Evolutionary conservation across 1,139 yeast species (phyloP).

Genomic region (Taiozyma onychis): DNA sequence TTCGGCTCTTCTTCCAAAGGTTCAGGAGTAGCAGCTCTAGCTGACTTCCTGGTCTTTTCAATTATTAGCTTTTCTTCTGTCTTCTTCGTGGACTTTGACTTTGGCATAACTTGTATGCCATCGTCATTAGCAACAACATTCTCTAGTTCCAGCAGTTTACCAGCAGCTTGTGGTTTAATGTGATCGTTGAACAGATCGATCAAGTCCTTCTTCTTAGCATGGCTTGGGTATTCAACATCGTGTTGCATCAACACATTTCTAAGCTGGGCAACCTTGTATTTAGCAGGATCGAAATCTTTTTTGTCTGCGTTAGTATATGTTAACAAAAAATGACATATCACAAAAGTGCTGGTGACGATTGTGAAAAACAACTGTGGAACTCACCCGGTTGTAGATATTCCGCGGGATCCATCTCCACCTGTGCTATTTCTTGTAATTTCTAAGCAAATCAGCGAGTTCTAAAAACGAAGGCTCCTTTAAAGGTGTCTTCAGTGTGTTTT

Average conservation of each 20-base stretch:
- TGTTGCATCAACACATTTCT: constrained; percentile 54
- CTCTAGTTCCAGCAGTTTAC: constrained; percentile 11
- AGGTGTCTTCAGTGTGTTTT: background rate
- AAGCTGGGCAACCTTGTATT: constrained; percentile 57
- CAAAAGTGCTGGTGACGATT: background rate
- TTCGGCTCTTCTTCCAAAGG: constrained; percentile 1
- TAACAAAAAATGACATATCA: background rate
- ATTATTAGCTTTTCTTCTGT: background rate
- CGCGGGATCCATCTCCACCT: constrained; percentile 13
- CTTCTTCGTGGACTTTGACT: constrained; percentile 4
- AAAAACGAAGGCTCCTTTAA: background rate
- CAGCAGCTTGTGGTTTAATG: constrained; percentile 27
- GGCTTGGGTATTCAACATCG: constrained; percentile 46
- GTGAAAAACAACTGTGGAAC: background rate
- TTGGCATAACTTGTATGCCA: constrained; percentile 25
- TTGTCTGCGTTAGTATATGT: constrained; percentile 1
- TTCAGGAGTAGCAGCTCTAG: constrained; percentile 2
- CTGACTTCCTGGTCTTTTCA: constrained; percentile 2
- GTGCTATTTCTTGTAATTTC: background rate
- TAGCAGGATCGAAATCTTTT: constrained; percentile 57
- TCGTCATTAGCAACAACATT: constrained; percentile 24
- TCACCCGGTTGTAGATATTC: constrained; percentile 23
- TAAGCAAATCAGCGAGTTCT: background rate
- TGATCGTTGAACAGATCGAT: constrained; percentile 48
- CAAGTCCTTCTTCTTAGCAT: constrained; percentile 58